Conservation (phyloP, 371 early-diverging fungal species). For the Mortierella sp. region DNA sequence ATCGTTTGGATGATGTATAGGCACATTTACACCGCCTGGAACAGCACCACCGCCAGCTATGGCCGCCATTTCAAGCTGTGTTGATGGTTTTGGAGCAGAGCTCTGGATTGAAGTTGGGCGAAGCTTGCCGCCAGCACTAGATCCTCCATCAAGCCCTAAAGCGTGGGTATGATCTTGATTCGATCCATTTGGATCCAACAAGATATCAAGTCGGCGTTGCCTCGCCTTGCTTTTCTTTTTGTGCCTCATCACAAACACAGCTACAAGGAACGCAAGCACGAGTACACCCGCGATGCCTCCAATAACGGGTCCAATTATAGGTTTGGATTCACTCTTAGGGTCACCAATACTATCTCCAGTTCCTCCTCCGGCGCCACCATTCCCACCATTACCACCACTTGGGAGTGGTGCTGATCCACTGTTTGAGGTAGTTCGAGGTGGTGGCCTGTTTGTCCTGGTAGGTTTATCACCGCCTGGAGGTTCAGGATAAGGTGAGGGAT, state of each 20-base stretch:
- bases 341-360: constrained; percentile 3
- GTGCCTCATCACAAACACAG: constrained; percentile 40
- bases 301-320: constrained; percentile 29
- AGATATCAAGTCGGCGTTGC: constrained; percentile 33
- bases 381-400: background rate
- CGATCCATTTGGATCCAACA: constrained; percentile 27
- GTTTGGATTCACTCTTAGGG: constrained; percentile 13
- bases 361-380: constrained; percentile 1
- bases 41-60: constrained; percentile 13
- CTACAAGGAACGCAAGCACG: constrained; percentile 36
- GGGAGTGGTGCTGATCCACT: background rate
- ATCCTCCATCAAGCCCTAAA: constrained; percentile 20
- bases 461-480: constrained; percentile 2
- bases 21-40: background rate
- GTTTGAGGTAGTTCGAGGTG: background rate
- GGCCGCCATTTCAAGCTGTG: constrained; percentile 30
- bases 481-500: constrained; percentile 7
- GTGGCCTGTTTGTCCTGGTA: background rate
- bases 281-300: constrained; percentile 41
- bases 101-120: constrained; percentile 11
- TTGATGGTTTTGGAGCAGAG: constrained; percentile 23
- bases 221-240: constrained; percentile 24
- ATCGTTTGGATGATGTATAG: constrained; percentile 14
- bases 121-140: constrained; percentile 1
- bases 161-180: constrained; percentile 26